Base-by-base conservation (phyloP, 352 stramenopile genomes). In the Globisporangium canariense region DNA sequence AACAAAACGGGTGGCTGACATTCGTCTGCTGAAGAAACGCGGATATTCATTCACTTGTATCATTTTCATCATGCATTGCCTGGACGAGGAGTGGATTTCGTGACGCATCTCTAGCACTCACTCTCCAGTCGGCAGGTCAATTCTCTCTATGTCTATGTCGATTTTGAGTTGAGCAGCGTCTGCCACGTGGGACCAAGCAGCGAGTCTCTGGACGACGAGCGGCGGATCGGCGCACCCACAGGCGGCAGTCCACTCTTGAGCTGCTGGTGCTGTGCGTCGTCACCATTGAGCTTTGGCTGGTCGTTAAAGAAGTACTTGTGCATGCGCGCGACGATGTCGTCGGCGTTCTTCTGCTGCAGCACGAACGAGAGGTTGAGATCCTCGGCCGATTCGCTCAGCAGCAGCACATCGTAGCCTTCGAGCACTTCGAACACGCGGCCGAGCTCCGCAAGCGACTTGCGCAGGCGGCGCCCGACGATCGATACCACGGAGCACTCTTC, bases 341-440 rank as follows among this genome's bases (percentile, higher is more conserved):
- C 83, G 32, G 88, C 84, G 46, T 87, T 73, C 54, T 83, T 78
- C 58, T 94, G 78, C 70, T 91, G 75, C n/a, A 96, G 68, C 25
- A 96, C 88, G 59, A 96, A 96, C 46, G 85, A 94, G 63, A 96
- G 67, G 67, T 96, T 96, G n/a, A 96, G 66, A 68, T 96, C 88
- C 73, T 96, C 88, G 9, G 88, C 84, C 32, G 87, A 94, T 46
- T 94, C 88, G 54, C 82, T 94, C 8, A 96, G 72, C 60, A 96
- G 72, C 60, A 96, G 65, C 32, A 96, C 83, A 38, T 95, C 86
- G 68, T 90, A 92, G 50, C 88, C 86, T 54, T 92, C 82, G 10
- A 96, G 76, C 51, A 93, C 76, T n/a, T 76, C 77, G 59, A 96
- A 93, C n/a, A 93, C 80, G n/a, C 76, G 86, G 14, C 86, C 87